These are phyloP conservation scores for Chytridium lagenaria DNA, from an alignment of 371 early-diverging fungal genomes.

Conservation along the genomic window DNA sequence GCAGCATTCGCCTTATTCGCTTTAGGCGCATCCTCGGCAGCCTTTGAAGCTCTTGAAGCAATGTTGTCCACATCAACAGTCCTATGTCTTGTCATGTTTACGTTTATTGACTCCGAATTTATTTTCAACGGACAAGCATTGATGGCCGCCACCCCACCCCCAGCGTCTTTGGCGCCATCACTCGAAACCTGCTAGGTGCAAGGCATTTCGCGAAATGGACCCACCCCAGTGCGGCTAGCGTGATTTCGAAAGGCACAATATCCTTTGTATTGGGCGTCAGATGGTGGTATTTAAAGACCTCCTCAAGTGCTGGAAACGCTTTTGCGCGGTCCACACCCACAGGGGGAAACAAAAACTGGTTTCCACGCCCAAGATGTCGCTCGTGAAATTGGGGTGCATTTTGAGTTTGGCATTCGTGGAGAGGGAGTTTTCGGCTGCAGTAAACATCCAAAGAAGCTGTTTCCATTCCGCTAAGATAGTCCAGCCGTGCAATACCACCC, in stretches of 20 bases:
- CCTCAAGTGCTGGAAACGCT: neutral
- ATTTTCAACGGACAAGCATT: too few relatives aligned
- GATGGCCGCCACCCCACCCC: neutral
- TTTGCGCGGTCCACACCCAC: neutral
- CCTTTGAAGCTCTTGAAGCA: neutral
- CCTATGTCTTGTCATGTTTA: neutral
- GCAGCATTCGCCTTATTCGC: neutral
- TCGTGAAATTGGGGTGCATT: neutral
- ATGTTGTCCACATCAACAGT: neutral
- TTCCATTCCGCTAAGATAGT: neutral
- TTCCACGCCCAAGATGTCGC: neutral
- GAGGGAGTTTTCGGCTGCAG: neutral
- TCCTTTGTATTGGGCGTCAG: neutral
- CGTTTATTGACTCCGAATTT: too few relatives aligned
- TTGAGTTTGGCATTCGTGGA: neutral
- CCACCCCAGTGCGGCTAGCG: neutral
- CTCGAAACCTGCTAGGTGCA: neutral
- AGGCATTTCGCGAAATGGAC: neutral
- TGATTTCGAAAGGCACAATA: neutral
- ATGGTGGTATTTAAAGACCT: neutral
- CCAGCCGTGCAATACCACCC: conserved; percentile 26
- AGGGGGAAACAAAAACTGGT: neutral
- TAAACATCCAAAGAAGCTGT: neutral
- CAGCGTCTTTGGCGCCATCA: neutral
- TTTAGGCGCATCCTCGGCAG: neutral